phyloP scores from a whole-genome alignment of 1,139 yeast genomes.

The Spencermartinsiella ligniputridi region DNA sequence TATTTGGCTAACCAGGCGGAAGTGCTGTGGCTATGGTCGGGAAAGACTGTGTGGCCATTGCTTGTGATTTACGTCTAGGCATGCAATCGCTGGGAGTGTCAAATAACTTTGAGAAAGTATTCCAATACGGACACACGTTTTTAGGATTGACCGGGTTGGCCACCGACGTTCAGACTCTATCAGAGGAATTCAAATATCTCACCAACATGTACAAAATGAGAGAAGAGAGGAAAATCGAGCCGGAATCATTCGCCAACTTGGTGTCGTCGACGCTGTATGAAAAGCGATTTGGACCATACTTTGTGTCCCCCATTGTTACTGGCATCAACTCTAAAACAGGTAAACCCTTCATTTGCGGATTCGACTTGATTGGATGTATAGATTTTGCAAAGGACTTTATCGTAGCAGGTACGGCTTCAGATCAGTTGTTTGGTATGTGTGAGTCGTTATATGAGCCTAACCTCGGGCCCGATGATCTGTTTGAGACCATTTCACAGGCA shows the following conservation, averaged over 20 bases:
- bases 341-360: constrained; percentile 90
- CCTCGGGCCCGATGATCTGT: constrained; percentile 90
- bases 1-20: constrained; percentile 52
- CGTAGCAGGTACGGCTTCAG: constrained; percentile 95
- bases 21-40: constrained; percentile 98
- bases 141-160: constrained; percentile 95
- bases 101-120: constrained; percentile 88
- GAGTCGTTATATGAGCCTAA: constrained; percentile 94
- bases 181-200: constrained; percentile 76
- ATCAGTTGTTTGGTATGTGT: constrained; percentile 97
- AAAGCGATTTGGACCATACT: constrained; percentile 90
- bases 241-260: constrained; percentile 87
- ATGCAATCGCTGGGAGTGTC: constrained; percentile 89
- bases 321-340: constrained; percentile 80
- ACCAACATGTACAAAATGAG: constrained; percentile 84
- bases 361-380: constrained; percentile 94
- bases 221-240: constrained; percentile 91
- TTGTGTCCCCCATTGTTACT: constrained; percentile 94
- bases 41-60: constrained; percentile 96
- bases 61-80: constrained; percentile 91
- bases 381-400: constrained; percentile 94
- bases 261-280: constrained; percentile 88
- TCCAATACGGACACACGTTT: constrained; percentile 78
- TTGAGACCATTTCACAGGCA: constrained; percentile 94
- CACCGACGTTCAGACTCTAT: constrained; percentile 81